A percentile compares a stretch with the other conserved stretches of the same genome.
phyloP scores from a whole-genome alignment of 2,329 filamentous ascomycete species.

The Cladophialophora immunda region DNA sequence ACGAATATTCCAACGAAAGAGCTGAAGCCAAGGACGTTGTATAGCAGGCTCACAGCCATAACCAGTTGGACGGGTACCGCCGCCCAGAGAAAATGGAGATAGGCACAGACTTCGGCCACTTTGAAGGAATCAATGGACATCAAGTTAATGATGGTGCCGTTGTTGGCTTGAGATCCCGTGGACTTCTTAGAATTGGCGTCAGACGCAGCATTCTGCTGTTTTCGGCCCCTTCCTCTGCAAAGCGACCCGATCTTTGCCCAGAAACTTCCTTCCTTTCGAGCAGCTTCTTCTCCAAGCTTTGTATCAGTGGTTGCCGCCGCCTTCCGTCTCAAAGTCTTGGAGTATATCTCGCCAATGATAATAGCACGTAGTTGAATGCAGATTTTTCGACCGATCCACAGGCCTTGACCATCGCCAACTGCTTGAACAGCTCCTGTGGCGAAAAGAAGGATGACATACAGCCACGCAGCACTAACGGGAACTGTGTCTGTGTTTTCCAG shows the following conservation, averaged over 20 bases:
- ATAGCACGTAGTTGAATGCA: conserved; percentile 93
- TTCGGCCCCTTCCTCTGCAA: conserved; percentile 61
- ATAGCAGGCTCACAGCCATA: conserved; percentile 82
- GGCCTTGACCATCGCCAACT: conserved; percentile 81
- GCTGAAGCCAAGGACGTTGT: conserved; percentile 88
- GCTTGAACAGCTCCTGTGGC: conserved; percentile 83
- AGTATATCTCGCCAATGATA: conserved; percentile 96
- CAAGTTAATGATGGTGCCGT: conserved; percentile 98
- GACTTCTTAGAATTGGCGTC: conserved; percentile 40
- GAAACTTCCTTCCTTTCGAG: conserved; percentile 44
- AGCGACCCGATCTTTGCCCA: conserved; percentile 60
- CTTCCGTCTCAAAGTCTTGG: conserved; percentile 91
- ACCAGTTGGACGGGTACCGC: conserved; percentile 87
- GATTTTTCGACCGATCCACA: conserved; percentile 94
- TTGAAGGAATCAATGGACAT: conserved; percentile 99
- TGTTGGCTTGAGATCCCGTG: conserved; percentile 79
- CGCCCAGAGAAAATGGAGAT: conserved; percentile 94
- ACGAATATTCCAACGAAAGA: conserved; percentile 91
- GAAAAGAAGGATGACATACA: conserved; percentile 91
- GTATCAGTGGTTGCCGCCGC: conserved; percentile 81
- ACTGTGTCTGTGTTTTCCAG: conserved; percentile 82
- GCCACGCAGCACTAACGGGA: conserved; percentile 89
- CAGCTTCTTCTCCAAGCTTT: conserved; percentile 67
- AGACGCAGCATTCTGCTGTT: conserved; percentile 38
- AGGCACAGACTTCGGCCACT: conserved; percentile 91